phyloP scores from a whole-genome alignment of 2,329 filamentous ascomycete species.

The Claviceps paspali region DNA sequence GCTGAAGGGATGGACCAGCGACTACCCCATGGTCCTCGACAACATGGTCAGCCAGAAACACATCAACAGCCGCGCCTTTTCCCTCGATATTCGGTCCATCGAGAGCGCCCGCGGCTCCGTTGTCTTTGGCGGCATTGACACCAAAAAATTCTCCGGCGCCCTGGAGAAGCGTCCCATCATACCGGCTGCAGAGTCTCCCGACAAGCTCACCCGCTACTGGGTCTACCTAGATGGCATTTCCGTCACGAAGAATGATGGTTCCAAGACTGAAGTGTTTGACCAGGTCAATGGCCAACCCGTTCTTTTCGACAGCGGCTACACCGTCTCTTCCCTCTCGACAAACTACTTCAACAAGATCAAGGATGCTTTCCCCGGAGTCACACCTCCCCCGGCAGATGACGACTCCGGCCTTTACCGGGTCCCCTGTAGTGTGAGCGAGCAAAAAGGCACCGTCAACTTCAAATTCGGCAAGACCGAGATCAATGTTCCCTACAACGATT shows the following conservation, averaged over 20 bases:
- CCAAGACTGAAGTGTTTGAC: slow-evolving; percentile 29
- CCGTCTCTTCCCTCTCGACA: slow-evolving; percentile 49
- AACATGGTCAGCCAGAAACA: slow-evolving; percentile 18
- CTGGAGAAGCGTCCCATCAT: slow-evolving; percentile 43
- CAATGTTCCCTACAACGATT: slow-evolving; percentile 29
- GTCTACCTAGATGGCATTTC: slow-evolving; percentile 23
- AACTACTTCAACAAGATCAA: slow-evolving; percentile 31
- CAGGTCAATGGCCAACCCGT: slow-evolving; percentile 25
- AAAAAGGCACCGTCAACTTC: slow-evolving; percentile 29
- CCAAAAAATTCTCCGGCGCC: slow-evolving; percentile 35
- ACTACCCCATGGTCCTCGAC: slow-evolving; percentile 21
- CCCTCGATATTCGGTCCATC: slow-evolving; percentile 19
- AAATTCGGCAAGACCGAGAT: slow-evolving; percentile 29
- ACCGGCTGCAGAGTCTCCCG: slow-evolving; percentile 21
- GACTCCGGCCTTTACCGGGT: slow-evolving; percentile 30
- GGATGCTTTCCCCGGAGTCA: slow-evolving; percentile 20
- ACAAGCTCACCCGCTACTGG: slow-evolving; percentile 25
- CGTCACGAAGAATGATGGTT: slow-evolving; percentile 18
- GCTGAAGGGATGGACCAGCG: slow-evolving; percentile 17
- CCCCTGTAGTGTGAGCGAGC: slow-evolving; percentile 22
- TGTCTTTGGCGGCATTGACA: slow-evolving; percentile 43
- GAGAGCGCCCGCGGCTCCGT: slow-evolving; percentile 17
- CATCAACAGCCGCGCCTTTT: slow-evolving; percentile 22
- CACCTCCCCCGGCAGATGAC: slow-evolving; percentile 7
- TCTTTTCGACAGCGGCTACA: slow-evolving; percentile 52